phyloP scores from a whole-genome alignment of 1,139 yeast genomes.

The Zygosaccharomyces pseudobailii region DNA sequence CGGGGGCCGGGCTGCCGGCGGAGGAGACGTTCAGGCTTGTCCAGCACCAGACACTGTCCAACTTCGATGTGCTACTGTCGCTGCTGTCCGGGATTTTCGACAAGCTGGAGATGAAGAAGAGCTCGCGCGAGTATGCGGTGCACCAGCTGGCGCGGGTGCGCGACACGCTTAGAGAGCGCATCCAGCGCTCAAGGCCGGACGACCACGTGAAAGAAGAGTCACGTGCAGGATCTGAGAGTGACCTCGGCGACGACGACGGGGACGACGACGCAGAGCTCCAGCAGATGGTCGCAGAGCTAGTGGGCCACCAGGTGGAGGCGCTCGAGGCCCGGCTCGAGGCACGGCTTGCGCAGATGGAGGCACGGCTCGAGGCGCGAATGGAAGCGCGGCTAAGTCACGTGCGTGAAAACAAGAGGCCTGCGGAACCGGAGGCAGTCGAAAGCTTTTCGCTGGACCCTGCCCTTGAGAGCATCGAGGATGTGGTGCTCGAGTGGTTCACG shows the following conservation, averaged over 20 bases:
- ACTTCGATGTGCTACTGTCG: slow-evolving; percentile 22
- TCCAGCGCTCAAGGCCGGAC: slow-evolving; percentile 17
- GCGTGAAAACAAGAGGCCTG: not conserved
- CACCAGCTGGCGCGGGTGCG: slow-evolving; percentile 22
- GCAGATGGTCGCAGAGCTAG: slow-evolving; percentile 11
- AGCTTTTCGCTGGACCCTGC: slow-evolving; percentile 17
- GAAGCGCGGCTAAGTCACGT: not conserved
- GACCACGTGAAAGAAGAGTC: slow-evolving; percentile 17
- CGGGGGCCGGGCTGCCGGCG: slow-evolving; percentile 5
- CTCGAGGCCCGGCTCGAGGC: not conserved
- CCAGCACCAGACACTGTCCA: slow-evolving; percentile 28
- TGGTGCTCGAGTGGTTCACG: slow-evolving; percentile 33
- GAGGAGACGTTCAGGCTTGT: slow-evolving; percentile 24
- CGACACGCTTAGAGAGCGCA: slow-evolving; percentile 17
- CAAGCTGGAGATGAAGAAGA: slow-evolving; percentile 25
- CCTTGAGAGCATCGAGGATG: slow-evolving; percentile 23
- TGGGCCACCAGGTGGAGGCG: not conserved
- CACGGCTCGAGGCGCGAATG: not conserved
- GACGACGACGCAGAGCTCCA: slow-evolving; percentile 8
- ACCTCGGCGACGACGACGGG: slow-evolving; percentile 1
- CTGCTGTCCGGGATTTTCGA: slow-evolving; percentile 24
- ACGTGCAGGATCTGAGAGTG: not conserved
- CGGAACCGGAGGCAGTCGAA: not conserved
- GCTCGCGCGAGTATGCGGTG: slow-evolving; percentile 23
- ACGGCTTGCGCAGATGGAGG: not conserved